Evolutionary conservation across 805 yeast genomes (phyloP), one percentile per base, ranked within the genome.

Genomic region (Kurtzmaniella cleridarum): DNA sequence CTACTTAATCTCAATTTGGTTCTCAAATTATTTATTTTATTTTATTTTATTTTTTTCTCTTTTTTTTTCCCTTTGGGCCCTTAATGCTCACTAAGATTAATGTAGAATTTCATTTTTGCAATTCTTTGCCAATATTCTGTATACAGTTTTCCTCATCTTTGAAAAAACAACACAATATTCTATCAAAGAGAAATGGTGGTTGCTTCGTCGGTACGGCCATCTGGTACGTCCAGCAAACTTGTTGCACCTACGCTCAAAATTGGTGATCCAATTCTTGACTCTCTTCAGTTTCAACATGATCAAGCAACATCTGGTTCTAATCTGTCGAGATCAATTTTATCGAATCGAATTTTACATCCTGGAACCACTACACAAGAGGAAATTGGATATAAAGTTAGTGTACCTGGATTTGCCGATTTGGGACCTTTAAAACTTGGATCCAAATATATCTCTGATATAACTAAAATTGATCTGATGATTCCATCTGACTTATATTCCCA

Each of bases 361-460:
- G 41, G 54, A 42, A 52, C 50, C 14, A 70, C 65, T 37, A 45
- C 64, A 8, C 62, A 54, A 37, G 66, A 60, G 38, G 71, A 67
- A 44, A 66, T 63, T 38, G 65, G 59, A 54, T 69, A 69, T 48
- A 67, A 66, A 49, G 61, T 71, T 44, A 64, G 60, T 34, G 62
- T 73, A 15, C 73, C 79, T 26, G 75, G 76, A 41, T 64, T 76
- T 42, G 69, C 77, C 15, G 66, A 69, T 28, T 61, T 78, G 32
- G 62, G 76, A 20, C 79, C 83, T 3, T 57, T 74, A 39, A 72
- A 76, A 44, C 59, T 84, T 41, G 86, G 89, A 1, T 70, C 78
- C 36, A 79, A 79, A 56, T 81, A 77, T 57, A 74, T 84, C 40
- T 71, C 79, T 28, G 73, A 71, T 60, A 75, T 65, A 53, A 82